phyloP scores from a whole-genome alignment of 371 early-diverging fungal species.

The Basidiobolus heterosporus region DNA sequence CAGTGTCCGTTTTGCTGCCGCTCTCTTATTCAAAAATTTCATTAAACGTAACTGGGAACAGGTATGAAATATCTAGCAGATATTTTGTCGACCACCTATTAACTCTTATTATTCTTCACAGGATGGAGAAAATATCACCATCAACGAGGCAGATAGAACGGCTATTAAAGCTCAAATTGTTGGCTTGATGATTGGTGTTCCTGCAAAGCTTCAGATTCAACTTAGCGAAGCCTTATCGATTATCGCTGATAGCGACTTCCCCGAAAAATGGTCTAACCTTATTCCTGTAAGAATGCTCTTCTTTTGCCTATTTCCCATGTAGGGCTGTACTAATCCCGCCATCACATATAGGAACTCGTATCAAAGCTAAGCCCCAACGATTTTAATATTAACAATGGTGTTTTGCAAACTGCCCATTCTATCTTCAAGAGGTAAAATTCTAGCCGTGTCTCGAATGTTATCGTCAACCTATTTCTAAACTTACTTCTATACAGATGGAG shows the following conservation, averaged over 20 bases:
- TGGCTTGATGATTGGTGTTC: conserved; percentile 63
- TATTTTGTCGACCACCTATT: conserved; percentile 1
- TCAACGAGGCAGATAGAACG: conserved; percentile 52
- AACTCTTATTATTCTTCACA: conserved; percentile 8
- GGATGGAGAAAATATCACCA: conserved; percentile 25
- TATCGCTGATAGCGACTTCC: conserved; percentile 85
- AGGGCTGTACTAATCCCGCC: background rate
- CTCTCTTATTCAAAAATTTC: conserved; percentile 89
- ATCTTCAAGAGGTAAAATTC: conserved; percentile 65
- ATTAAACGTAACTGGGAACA: conserved; percentile 72
- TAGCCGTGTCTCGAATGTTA: background rate
- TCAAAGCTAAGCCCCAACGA: conserved; percentile 58
- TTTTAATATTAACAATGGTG: conserved; percentile 67
- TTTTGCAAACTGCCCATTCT: conserved; percentile 82
- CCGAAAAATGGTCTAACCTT: conserved; percentile 69
- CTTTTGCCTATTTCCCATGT: background rate
- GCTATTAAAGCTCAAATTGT: conserved; percentile 71
- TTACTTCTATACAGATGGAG: conserved; percentile 51
- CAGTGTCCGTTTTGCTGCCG: conserved; percentile 59
- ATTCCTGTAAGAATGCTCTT: conserved; percentile 35
- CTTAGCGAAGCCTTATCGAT: conserved; percentile 79
- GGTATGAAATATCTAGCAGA: conserved; percentile 20
- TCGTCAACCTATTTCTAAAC: background rate
- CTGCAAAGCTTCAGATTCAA: conserved; percentile 67
- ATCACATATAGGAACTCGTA: conserved; percentile 40